Percentiles rank a stretch among this genome's conserved stretches.
Conservation (phyloP, 2,329 filamentous ascomycete species). For the Rosellinia necatrix region DNA sequence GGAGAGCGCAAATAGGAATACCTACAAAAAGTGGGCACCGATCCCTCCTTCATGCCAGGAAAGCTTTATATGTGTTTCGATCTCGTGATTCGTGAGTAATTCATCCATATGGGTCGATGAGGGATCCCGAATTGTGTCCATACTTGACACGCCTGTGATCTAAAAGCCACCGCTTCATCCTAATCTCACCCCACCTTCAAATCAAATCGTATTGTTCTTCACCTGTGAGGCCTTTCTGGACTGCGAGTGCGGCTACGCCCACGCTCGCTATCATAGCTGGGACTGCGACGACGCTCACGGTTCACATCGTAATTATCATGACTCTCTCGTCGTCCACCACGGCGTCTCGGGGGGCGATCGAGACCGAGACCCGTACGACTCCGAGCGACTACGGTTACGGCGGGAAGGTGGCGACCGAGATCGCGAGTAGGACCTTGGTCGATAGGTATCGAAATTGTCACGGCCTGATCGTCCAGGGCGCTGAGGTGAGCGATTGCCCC, state of each 20-base stretch:
- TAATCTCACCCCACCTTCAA: background rate
- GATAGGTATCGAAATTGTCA: constrained; percentile 60
- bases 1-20: constrained; percentile 15
- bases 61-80: background rate
- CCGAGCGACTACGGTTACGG: constrained; percentile 39
- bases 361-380: constrained; percentile 42
- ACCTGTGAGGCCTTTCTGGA: constrained; percentile 44
- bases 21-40: constrained; percentile 16
- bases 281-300: constrained; percentile 51
- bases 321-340: constrained; percentile 40
- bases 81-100: background rate
- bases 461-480: constrained; percentile 36
- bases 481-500: constrained; percentile 33
- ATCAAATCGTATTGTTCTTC: constrained; percentile 6
- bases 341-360: constrained; percentile 42
- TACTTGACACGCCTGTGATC: constrained; percentile 12
- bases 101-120: constrained; percentile 5
- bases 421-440: constrained; percentile 59
- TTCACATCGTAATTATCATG: constrained; percentile 43
- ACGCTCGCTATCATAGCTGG: constrained; percentile 53
- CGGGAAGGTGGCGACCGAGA: constrained; percentile 48
- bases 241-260: constrained; percentile 47
- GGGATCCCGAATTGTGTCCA: too few species aligned
- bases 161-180: background rate
- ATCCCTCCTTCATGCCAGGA: background rate